Percentiles rank a stretch among this genome's conserved stretches.
These are phyloP conservation scores for Hygrophorus russula DNA, from an alignment of 768 basidiomycete species.

Conservation along the genomic window DNA sequence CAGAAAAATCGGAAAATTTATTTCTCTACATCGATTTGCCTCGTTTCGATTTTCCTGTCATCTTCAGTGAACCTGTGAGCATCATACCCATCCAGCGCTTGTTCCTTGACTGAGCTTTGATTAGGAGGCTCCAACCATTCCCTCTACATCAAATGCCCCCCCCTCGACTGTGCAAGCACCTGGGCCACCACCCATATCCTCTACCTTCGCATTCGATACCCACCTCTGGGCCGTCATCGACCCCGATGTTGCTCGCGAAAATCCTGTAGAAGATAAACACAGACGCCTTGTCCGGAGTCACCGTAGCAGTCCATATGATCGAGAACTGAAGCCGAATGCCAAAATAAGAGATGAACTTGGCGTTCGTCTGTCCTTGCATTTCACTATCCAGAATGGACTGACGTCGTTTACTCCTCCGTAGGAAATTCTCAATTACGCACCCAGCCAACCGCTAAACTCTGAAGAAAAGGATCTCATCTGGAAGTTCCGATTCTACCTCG, in stretches of 20 bases:
- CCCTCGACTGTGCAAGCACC: constrained; percentile 32
- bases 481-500: constrained; percentile 98
- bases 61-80: constrained; percentile 82
- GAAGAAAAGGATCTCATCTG: constrained; percentile 96
- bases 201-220: constrained; percentile 48
- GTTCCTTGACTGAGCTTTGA: constrained; percentile 1
- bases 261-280: constrained; percentile 97
- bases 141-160: constrained; percentile 30
- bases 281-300: constrained; percentile 90
- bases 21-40: constrained; percentile 95
- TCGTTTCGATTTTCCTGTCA: constrained; percentile 93
- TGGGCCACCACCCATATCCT: constrained; percentile 32
- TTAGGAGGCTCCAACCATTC: constrained; percentile 29
- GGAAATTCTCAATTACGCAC: constrained; percentile 87
- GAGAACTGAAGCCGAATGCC: constrained; percentile 94
- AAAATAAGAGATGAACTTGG: constrained; percentile 89
- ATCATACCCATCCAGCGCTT: not conserved
- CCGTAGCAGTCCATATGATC: constrained; percentile 86
- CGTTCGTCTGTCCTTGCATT: constrained; percentile 31
- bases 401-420: constrained; percentile 18
- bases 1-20: constrained; percentile 86
- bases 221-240: constrained; percentile 84
- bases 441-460: constrained; percentile 73
- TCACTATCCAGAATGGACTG: not conserved
- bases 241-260: constrained; percentile 84